Percentiles rank a stretch among this genome's conserved stretches.
Evolutionary conservation across 805 yeast species (phyloP).

Genomic region (Scheffersomyces amazonensis): DNA sequence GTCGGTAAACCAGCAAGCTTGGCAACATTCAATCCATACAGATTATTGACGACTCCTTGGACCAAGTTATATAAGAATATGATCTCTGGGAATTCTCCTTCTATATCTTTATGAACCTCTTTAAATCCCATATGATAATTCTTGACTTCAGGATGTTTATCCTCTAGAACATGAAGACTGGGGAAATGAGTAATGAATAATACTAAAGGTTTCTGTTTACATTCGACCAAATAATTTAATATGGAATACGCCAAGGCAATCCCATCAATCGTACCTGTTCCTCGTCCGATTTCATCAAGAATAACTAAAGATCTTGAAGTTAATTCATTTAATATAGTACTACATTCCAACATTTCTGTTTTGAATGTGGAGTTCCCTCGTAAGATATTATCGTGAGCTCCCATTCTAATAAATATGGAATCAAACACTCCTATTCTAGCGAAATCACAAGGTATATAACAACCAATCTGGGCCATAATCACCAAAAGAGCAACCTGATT

Average conservation of each 20-base stretch:
- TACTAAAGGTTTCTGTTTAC: conserved; percentile 46
- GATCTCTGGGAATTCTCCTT: conserved; percentile 32
- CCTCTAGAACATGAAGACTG: conserved; percentile 51
- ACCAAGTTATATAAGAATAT: conserved; percentile 36
- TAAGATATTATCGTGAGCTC: conserved; percentile 76
- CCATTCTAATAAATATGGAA: conserved; percentile 78
- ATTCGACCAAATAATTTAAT: conserved; percentile 51
- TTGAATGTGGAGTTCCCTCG: conserved; percentile 80
- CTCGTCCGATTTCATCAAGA: conserved; percentile 79
- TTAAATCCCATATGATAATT: conserved; percentile 74
- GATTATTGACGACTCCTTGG: conserved; percentile 45
- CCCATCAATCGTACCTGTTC: conserved; percentile 73
- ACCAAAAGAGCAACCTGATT: conserved; percentile 69
- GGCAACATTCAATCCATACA: conserved; percentile 87
- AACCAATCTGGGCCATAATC: conserved; percentile 76
- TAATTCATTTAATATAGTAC: conserved; percentile 50
- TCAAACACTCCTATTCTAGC: conserved; percentile 70
- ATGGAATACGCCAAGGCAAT: conserved; percentile 77
- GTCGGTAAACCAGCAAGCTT: conserved; percentile 62
- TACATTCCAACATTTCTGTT: conserved; percentile 71
- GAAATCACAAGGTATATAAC: conserved; percentile 64
- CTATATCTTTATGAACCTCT: conserved; percentile 28
- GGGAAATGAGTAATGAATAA: conserved; percentile 87
- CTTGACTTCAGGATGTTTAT: conserved; percentile 38
- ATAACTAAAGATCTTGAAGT: conserved; percentile 59